phyloP scores from a whole-genome alignment of 495 filamentous ascomycete genomes.

The Penicillium coprophilum region DNA sequence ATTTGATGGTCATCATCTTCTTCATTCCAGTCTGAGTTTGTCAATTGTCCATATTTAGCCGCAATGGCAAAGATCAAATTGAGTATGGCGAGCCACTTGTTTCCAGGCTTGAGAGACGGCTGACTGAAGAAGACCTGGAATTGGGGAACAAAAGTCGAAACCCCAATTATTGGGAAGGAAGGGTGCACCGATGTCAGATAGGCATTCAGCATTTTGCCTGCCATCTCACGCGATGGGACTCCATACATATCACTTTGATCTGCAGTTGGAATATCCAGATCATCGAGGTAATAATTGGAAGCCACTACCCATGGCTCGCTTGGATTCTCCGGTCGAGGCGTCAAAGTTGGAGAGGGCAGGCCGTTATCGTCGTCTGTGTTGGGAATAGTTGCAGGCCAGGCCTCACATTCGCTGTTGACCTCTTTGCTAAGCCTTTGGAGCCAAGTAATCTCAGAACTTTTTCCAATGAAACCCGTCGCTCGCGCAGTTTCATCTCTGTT shows the following conservation, averaged over 20 bases:
- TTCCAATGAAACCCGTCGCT: conserved; percentile 58
- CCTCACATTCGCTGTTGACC: conserved; percentile 34
- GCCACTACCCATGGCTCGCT: conserved; percentile 33
- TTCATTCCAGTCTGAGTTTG: conserved; percentile 42
- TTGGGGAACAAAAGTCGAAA: conserved; percentile 52
- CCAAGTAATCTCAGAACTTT: conserved; percentile 61
- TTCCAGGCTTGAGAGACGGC: conserved; percentile 38
- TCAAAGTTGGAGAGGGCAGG: conserved; percentile 31
- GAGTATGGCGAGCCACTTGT: conserved; percentile 56
- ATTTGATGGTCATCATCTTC: conserved; percentile 52
- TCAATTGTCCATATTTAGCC: conserved; percentile 50
- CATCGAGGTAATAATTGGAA: conserved; percentile 51
- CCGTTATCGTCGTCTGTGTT: conserved; percentile 23
- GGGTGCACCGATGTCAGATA: conserved; percentile 60
- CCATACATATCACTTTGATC: conserved; percentile 48
- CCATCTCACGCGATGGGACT: conserved; percentile 51
- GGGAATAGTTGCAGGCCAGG: conserved; percentile 17
- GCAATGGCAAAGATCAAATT: conserved; percentile 66
- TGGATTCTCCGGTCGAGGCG: conserved; percentile 26
- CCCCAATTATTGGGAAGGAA: conserved; percentile 59
- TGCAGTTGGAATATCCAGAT: conserved; percentile 45
- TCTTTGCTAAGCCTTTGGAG: conserved; percentile 47
- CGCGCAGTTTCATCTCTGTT: conserved; percentile 49
- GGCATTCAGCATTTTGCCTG: conserved; percentile 55
- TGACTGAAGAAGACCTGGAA: conserved; percentile 49